Evolutionary conservation across 1,284 basidiomycete genomes (phyloP), one percentile per base, ranked within the genome.

Genomic region (Sporisorium exsertum): DNA sequence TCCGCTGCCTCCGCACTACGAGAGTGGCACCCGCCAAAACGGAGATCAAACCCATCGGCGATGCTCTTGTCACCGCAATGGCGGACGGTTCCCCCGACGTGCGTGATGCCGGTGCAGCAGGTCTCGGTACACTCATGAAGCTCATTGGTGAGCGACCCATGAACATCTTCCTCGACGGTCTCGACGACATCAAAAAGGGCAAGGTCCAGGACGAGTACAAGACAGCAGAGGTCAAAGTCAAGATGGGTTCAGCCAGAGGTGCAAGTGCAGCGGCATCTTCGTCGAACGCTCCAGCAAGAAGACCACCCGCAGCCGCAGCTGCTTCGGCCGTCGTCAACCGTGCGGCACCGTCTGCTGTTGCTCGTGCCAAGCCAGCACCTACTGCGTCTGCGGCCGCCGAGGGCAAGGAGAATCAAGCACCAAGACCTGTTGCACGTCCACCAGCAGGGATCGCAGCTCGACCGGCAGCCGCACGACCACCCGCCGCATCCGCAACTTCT

Each of bases 61-160:
- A 96, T 71, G 88, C 90, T 2, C 89, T 98, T 7, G 91, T 92
- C 5, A 84, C 87, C 1, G 89, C 96, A 3, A 89, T 97, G 24
- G 93, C 93, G 85, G 97, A 99, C 85, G 91, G 93, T 10, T 92
- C 91, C 64, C 95, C 94, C 83, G 93, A 94, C 32, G 94, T 97
- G 24, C 90, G 97, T 54, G 92, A 92, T 67, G 93, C 95, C 64
- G 94, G 95, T 18, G 95, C 95, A 0, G 89, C 90, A 40, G 93
- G 92, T 79, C 88, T 99, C 33, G 97, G 96, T 10, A 93, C 92
- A 0, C 87, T 99, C 77, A 96, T 97, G 93, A 97, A 94, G 88
- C 95, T 99, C 88, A 90, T 99, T 15, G 97, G 97, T 26, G 96
- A 99, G 86, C 89, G 97, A 29, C 91, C 93, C 13, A 89, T 99